Evolutionary conservation across 176 grass and related monocot genomes (phyloP), one percentile per base, ranked within the genome.

Genomic region (Cenchrus americanus): DNA sequence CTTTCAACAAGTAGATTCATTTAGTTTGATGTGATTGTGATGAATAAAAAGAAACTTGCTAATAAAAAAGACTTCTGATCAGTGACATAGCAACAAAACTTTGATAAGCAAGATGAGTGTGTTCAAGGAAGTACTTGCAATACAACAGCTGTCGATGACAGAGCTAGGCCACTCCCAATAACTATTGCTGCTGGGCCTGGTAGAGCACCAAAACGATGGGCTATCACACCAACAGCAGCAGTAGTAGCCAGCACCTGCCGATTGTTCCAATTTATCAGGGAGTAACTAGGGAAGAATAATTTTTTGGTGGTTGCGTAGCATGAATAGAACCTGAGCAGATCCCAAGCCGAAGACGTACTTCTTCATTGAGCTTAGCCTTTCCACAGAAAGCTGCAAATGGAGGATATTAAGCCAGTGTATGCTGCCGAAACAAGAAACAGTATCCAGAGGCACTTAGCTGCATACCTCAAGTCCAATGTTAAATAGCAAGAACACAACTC

Each of bases 331-430:
- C 96, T 96, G 93, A 94, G 96, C 93, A 89, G 96, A 89, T 30
- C 96, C 93, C 83, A 99, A 85, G 4, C 96, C 96, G 32, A 99
- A 99, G 59, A 99, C 96, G 84, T 99, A 99, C 87, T 99, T 99
- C 89, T 96, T 99, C 96, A 99, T 99, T 7, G 96, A 99, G 81
- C 93, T 99, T 74, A 99, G 84, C 76, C 96, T 94, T 96, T 99
- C 96, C 46, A 99, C 96, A 24, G 91, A 99, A 85, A 99, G 93
- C 91, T 99, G 89, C 47, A 94, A 81, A 69, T 26, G 53, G 19
- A 69, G 82, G 79, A 75, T 70, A 43, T 47, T 47, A 88, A 86
- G 47, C 47, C 54, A 44, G 53, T 85, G 71, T 65, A 7, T 64
- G 46, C 5, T 71, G 46, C 5, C 66, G 19, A 64, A 76, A 76